phyloP scores from a whole-genome alignment of 495 filamentous ascomycete species.

The Tuber brumale region DNA sequence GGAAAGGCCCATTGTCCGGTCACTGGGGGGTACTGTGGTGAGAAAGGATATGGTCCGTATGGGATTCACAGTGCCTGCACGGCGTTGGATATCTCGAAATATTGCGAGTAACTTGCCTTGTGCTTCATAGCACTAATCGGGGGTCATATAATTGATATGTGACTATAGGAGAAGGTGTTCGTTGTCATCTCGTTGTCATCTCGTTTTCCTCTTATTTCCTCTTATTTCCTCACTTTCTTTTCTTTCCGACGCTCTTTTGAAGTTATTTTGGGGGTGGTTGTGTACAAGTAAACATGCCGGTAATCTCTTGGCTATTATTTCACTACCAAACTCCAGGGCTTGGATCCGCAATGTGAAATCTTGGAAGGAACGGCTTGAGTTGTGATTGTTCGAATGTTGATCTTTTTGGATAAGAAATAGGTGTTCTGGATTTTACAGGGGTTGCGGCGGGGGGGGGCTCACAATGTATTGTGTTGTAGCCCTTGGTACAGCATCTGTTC shows the following conservation, averaged over 20 bases:
- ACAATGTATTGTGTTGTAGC: too few species aligned
- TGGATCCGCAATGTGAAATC: neutral
- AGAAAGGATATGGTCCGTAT: neutral
- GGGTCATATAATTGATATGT: neutral
- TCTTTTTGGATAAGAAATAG: too few species aligned
- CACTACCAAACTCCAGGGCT: neutral
- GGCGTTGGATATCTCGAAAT: neutral
- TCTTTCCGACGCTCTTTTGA: neutral
- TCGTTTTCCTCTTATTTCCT: neutral
- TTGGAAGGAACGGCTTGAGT: neutral
- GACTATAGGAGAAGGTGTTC: neutral
- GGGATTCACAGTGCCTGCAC: neutral
- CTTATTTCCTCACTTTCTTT: neutral
- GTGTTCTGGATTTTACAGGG: too few species aligned
- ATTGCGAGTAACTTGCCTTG: neutral
- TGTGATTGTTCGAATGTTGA: too few species aligned
- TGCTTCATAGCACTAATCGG: neutral
- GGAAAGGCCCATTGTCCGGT: neutral
- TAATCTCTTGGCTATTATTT: neutral
- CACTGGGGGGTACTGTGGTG: neutral
- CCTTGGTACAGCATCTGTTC: too few species aligned
- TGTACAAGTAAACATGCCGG: neutral
- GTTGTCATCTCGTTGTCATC: neutral
- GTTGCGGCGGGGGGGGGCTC: too few species aligned
- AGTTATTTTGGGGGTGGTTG: neutral